Percentiles rank a stretch among this genome's conserved stretches.
These are phyloP conservation scores for Fusarium sp. DNA, from an alignment of 2,329 filamentous ascomycete genomes.

Conservation along the genomic window DNA sequence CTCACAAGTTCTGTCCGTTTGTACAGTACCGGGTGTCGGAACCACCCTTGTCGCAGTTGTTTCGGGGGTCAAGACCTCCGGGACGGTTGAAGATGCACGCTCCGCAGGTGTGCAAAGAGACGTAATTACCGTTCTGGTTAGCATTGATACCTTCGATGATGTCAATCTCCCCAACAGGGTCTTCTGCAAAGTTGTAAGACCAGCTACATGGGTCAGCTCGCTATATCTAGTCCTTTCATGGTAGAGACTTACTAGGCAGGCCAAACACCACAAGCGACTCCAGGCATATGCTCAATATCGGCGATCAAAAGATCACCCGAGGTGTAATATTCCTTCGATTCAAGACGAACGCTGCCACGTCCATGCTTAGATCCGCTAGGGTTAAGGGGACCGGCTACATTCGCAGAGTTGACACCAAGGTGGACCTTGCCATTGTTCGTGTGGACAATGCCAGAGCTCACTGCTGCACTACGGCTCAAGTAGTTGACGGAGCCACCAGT, in stretches of 20 bases:
- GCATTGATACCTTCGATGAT: conserved; percentile 21
- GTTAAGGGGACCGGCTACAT: conserved; percentile 1
- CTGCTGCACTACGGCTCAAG: conserved; percentile 6
- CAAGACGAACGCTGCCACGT: conserved; percentile 16
- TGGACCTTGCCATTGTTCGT: conserved; percentile 12
- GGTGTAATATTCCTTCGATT: conserved; percentile 19
- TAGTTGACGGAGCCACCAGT: conserved; percentile 23
- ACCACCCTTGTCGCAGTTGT: conserved; percentile 16
- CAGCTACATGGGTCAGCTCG: background rate
- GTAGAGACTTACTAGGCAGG: conserved; percentile 6
- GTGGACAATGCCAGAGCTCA: conserved; percentile 18
- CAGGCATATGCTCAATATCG: conserved; percentile 27
- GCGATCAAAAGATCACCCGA: conserved; percentile 19
- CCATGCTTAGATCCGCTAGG: conserved; percentile 5
- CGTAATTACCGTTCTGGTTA: conserved; percentile 12
- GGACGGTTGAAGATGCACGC: conserved; percentile 10
- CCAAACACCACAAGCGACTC: conserved; percentile 21
- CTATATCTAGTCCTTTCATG: no score
- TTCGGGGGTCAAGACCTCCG: conserved; percentile 12
- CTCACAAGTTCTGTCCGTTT: conserved; percentile 7
- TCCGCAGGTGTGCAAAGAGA: conserved; percentile 25
- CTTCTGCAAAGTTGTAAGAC: conserved; percentile 26
- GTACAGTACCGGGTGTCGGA: background rate
- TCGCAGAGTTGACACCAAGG: conserved; percentile 8
- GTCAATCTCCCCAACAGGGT: conserved; percentile 22